Percentiles rank a stretch among this genome's conserved stretches.
phyloP scores from a whole-genome alignment of 768 basidiomycete genomes.

The Pleurotus giganteus region DNA sequence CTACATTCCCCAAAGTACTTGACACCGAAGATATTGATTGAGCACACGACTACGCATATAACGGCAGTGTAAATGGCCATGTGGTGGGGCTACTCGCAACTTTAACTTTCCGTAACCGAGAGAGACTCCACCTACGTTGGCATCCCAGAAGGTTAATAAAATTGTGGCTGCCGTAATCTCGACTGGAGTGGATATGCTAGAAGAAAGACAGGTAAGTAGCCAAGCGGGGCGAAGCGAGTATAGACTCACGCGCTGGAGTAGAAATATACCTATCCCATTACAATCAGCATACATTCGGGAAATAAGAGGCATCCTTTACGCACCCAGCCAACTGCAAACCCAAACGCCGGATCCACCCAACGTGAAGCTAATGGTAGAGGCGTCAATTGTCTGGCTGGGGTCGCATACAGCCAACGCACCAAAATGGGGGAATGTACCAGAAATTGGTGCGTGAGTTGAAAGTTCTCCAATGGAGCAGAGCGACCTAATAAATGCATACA shows the following conservation, averaged over 20 bases:
- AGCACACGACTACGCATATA: slow-evolving; percentile 50
- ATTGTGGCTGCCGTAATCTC: slow-evolving; percentile 75
- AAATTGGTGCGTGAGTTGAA: slow-evolving; percentile 74
- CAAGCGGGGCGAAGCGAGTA: background rate
- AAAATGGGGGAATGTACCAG: slow-evolving; percentile 75
- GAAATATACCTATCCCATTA: slow-evolving; percentile 34
- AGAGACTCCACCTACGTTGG: slow-evolving; percentile 37
- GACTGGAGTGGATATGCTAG: slow-evolving; percentile 58
- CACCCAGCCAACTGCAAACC: slow-evolving; percentile 56
- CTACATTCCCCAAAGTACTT: slow-evolving; percentile 67
- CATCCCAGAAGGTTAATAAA: slow-evolving; percentile 71
- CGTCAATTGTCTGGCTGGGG: background rate
- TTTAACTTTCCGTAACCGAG: background rate
- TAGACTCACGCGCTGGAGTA: slow-evolving; percentile 36
- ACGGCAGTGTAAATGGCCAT: slow-evolving; percentile 53
- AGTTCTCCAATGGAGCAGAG: slow-evolving; percentile 72
- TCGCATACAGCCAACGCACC: slow-evolving; percentile 29
- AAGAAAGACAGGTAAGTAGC: background rate
- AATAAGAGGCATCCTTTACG: slow-evolving; percentile 18
- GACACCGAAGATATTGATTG: slow-evolving; percentile 69
- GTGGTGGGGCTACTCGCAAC: slow-evolving; percentile 39
- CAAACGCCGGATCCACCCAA: slow-evolving; percentile 57
- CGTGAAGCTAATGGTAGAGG: slow-evolving; percentile 36
- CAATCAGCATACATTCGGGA: background rate
- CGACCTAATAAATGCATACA: slow-evolving; percentile 31